These are phyloP conservation scores for Rhodotorula sp. DNA, from an alignment of 1,284 basidiomycete genomes.

Conservation along the genomic window DNA sequence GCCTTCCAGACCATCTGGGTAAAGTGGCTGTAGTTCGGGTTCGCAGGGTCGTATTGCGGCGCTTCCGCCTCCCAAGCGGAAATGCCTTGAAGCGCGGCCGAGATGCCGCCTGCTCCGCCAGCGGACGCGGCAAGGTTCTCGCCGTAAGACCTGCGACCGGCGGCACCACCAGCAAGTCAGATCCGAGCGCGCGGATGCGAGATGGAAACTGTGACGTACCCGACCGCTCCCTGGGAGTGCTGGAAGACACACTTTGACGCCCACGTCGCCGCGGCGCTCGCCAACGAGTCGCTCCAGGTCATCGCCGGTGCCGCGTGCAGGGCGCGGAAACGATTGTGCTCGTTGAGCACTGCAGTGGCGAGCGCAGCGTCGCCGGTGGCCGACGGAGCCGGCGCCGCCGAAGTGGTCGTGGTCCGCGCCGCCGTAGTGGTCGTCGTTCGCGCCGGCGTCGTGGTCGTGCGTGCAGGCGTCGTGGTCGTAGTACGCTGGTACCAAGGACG, in stretches of 20 bases:
- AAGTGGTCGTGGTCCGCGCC: background rate
- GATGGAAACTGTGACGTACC: constrained; percentile 2
- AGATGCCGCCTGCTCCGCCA: constrained; percentile 5
- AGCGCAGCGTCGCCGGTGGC: constrained; percentile 7
- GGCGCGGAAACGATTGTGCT: constrained; percentile 37
- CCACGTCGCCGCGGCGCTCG: constrained; percentile 26
- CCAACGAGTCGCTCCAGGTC: constrained; percentile 20
- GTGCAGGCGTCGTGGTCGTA: too few species aligned
- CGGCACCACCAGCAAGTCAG: background rate
- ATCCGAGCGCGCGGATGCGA: too few species aligned
- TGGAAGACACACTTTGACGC: constrained; percentile 28
- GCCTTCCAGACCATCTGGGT: constrained; percentile 30
- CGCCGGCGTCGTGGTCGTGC: too few species aligned
- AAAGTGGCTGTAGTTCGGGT: constrained; percentile 30
- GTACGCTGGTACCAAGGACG: too few species aligned
- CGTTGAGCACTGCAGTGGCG: constrained; percentile 10
- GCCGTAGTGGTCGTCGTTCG: too few species aligned
- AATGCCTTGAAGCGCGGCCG: constrained; percentile 7
- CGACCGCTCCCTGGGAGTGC: constrained; percentile 31
- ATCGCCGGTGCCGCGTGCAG: constrained; percentile 25
- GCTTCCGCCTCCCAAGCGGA: constrained; percentile 32
- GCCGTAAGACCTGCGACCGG: constrained; percentile 18
- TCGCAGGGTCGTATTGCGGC: constrained; percentile 17
- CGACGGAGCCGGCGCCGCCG: background rate
- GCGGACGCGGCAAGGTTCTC: constrained; percentile 35